Evolutionary conservation across 176 grass and related monocot genomes (phyloP), one percentile per base, ranked within the genome.

Genomic region (Urochloa ruziziensis): DNA sequence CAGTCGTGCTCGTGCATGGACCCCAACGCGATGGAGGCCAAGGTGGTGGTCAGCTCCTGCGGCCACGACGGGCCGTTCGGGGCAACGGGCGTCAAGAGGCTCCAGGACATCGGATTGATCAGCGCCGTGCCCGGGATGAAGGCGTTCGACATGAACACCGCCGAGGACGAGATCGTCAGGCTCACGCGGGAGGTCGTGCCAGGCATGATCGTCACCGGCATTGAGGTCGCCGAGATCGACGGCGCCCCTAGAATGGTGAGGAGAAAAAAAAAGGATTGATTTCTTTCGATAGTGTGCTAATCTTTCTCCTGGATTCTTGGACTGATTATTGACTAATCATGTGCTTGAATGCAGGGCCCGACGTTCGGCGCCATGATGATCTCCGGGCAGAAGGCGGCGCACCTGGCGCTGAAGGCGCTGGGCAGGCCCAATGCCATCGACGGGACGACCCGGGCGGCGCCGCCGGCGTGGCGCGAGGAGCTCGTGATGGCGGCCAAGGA

Each of bases 331-430:
- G 17, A 51, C 4, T 17, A 18, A 49, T 49, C 1, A 19, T 18
- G 16, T 19, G 48, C 6, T 19, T 43, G 11, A 7, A 58, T 85
- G 57, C 87, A 98, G 96, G 96, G 96, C 59, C 96, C 96, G 17
- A 98, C 96, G 13, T 98, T 98, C 87, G 96, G 96, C 78, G 96
- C 96, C 71, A 98, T 98, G 96, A 91, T 98, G 96, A 90, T 98
- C 29, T 98, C 96, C 1, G 96, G 96, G 46, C 96, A 95, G 87
- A 98, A 98, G 91, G 96, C 91, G 24, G 96, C 96, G 65, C 96
- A 95, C 82, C 89, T 98, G 71, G 89, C 93, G n/a, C 84, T 98
- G 51, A 90, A 91, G 91, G 93, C 96, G 0, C 84, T 98, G 35
- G 96, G 96, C 33, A 92, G 89, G 80, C 96, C 93, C 25, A 98